Evolutionary conservation across 2,329 filamentous ascomycete genomes (phyloP).

Genomic region (Claviceps paspali): DNA sequence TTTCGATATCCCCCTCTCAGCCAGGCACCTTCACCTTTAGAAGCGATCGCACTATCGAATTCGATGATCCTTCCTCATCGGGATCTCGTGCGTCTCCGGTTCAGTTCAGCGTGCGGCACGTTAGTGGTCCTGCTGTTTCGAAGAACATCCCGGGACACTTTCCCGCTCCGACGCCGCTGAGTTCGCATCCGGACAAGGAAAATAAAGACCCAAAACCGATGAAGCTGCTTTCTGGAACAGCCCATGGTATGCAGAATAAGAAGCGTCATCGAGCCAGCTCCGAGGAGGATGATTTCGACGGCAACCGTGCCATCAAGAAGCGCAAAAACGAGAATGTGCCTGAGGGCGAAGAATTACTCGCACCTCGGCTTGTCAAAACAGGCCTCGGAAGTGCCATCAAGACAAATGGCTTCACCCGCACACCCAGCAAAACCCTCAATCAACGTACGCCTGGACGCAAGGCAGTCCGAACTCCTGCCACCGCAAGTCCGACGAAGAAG

Average conservation of each 20-base stretch:
- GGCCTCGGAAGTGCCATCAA: conserved; percentile 20
- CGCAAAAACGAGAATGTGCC: conserved; percentile 32
- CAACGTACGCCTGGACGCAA: conserved; percentile 7
- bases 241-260: conserved; percentile 51
- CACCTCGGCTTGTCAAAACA: conserved; percentile 27
- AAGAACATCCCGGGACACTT: conserved; percentile 41
- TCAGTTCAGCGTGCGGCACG: conserved; percentile 46
- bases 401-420: conserved; percentile 18
- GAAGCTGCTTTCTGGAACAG: conserved; percentile 29
- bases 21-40: conserved; percentile 51
- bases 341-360: conserved; percentile 37
- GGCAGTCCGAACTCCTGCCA: conserved; percentile 11
- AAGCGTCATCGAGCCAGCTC: conserved; percentile 44
- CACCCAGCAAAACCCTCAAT: conserved; percentile 11
- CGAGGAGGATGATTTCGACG: conserved; percentile 39
- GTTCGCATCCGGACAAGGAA: conserved; percentile 35
- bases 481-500: conserved; percentile 36
- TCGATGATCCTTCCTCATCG: conserved; percentile 29
- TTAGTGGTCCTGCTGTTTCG: conserved; percentile 35
- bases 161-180: conserved; percentile 20
- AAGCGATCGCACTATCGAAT: conserved; percentile 48
- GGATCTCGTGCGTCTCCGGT: conserved; percentile 43
- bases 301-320: conserved; percentile 42
- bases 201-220: conserved; percentile 28
- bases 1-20: conserved; percentile 22